phyloP scores from a whole-genome alignment of 2,329 filamentous ascomycete genomes.

The Lasiodiplodia sp. region DNA sequence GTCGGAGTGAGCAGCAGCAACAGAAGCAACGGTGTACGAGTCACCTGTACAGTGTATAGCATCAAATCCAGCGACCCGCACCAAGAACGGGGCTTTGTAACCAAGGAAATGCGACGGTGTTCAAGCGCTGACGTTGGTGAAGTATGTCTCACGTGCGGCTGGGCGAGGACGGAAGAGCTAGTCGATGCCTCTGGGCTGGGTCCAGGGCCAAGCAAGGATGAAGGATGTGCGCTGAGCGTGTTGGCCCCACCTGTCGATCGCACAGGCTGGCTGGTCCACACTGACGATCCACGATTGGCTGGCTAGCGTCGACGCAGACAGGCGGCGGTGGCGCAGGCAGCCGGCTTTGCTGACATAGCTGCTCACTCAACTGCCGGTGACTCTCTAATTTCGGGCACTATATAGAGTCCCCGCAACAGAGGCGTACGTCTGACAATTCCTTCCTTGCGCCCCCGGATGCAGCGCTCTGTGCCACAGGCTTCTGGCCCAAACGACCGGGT shows the following conservation, averaged over 20 bases:
- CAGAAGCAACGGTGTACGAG: conserved; percentile 13
- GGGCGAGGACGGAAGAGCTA: not conserved
- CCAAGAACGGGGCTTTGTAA: not conserved
- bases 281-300: conserved; percentile 1
- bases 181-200: not conserved
- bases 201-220: conserved; percentile 13
- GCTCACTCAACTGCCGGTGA: not conserved
- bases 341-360: conserved; percentile 2
- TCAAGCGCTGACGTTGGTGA: conserved; percentile 6
- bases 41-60: conserved; percentile 18
- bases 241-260: conserved; percentile 22
- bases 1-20: conserved; percentile 14
- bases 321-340: not conserved
- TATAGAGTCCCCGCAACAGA: no score
- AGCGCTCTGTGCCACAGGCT: not conserved
- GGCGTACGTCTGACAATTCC: not conserved
- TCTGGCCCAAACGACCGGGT: not conserved
- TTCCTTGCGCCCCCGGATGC: not conserved
- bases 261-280: not conserved
- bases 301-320: conserved; percentile 3
- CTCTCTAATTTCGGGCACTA: no score
- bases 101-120: not conserved
- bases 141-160: conserved; percentile 4
- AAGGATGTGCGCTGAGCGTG: not conserved
- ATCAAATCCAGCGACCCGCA: not conserved